Evolutionary conservation across 2,329 filamentous ascomycete genomes (phyloP).

Genomic region (Hymenoscyphus repandus): DNA sequence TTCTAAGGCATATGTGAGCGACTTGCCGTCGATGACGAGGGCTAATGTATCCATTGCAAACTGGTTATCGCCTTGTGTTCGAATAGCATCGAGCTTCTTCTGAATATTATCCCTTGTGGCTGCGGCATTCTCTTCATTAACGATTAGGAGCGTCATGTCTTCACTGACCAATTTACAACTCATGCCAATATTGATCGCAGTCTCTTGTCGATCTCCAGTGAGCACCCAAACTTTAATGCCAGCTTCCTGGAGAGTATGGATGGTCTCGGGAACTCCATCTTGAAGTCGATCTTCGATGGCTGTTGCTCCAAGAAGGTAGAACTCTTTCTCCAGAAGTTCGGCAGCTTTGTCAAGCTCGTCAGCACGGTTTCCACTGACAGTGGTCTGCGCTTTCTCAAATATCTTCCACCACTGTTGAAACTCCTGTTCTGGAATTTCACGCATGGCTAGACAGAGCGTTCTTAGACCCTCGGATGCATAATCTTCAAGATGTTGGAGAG

Average conservation of each 20-base stretch:
- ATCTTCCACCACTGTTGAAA: constrained; percentile 82
- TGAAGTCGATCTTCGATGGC: constrained; percentile 96
- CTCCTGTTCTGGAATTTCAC: constrained; percentile 85
- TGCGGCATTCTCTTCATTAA: constrained; percentile 80
- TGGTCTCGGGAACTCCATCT: constrained; percentile 96
- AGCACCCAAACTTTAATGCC: constrained; percentile 99
- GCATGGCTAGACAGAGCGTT: constrained; percentile 90
- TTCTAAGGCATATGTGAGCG: constrained; percentile 86
- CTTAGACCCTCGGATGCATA: constrained; percentile 95
- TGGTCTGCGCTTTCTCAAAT: constrained; percentile 83
- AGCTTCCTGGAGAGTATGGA: constrained; percentile 91
- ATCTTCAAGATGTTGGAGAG: constrained; percentile 92
- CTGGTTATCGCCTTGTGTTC: constrained; percentile 70
- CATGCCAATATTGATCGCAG: constrained; percentile 99
- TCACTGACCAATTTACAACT: constrained; percentile 97
- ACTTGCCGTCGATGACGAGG: constrained; percentile 93
- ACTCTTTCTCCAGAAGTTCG: constrained; percentile 89
- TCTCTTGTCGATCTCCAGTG: constrained; percentile 96
- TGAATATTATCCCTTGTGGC: constrained; percentile 83
- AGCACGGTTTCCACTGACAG: constrained; percentile 83
- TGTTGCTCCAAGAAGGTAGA: constrained; percentile 87
- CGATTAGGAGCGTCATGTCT: constrained; percentile 95
- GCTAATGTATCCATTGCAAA: constrained; percentile 83
- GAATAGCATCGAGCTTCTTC: constrained; percentile 90
- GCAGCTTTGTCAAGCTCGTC: constrained; percentile 97